Base-by-base conservation (phyloP, 441 rosid species). In the Adansonia grandidieri region DNA sequence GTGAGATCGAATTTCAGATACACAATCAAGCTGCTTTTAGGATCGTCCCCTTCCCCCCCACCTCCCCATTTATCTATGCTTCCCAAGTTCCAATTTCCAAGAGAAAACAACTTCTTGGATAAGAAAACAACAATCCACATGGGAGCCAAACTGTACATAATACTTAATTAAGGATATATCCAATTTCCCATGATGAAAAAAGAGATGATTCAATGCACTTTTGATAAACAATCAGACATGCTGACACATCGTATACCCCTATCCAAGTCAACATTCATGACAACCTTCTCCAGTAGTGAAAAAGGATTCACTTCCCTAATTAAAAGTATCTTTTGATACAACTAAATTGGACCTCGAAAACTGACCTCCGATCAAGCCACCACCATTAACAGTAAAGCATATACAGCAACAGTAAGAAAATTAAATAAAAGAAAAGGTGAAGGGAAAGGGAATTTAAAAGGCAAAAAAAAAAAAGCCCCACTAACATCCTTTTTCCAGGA, bases 161-260 rank as follows among this genome's bases (percentile, higher is more conserved):
- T 15, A 6, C 4, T 2, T n/a, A n/a, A 17, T 42, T 24, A 22
- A 20, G 58, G 37, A 48, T 17, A 24, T 69, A 48, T 48, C 42
- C 40, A 48, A 22, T 20, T 19, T 6, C 42, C 73, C 58, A 48
- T 50, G 58, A 69, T 48, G 73, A 48, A 79, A 78, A 81, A 79
- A 74, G 42, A 54, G 24, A 77, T 76, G 58, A 8, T 74, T 60
- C 75, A 37, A 24, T 70, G 66, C 48, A 79, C 69, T 78, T 71
- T 74, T 60, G 1, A 40, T 64, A 44, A 71, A 57, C 44, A 63
- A 54, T 79, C 47, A 78, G 13, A 44, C 4, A 15, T 65, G 89
- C 81, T 83, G 91, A 88, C 86, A 69, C 84, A 65, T 47, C 42
- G 76, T 76, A 3, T 60, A 7, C 83, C 76, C 83, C 24, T 5